Evolutionary conservation across 192 early-diverging fungal species (phyloP).

Genomic region (Coemansia sp.): DNA sequence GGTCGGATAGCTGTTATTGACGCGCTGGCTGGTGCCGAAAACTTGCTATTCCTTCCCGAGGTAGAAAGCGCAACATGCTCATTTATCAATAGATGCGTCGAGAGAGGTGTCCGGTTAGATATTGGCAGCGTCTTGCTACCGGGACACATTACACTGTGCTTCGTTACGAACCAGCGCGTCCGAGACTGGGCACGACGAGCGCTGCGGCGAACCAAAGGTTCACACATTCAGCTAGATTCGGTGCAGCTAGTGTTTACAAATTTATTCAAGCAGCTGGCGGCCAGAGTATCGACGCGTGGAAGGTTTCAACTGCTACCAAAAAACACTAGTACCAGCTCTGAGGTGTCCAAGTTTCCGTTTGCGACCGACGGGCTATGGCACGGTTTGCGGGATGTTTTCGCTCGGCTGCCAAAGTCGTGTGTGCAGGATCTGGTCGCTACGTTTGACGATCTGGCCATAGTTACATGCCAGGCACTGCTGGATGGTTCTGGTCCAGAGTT

Average conservation of each 20-base stretch:
- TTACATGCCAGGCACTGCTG: conserved; percentile 22
- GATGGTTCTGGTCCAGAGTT: conserved; percentile 23
- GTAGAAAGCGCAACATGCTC: conserved; percentile 13
- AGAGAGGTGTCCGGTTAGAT: conserved; percentile 15
- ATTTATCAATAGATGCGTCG: conserved; percentile 16
- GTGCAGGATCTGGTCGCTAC: conserved; percentile 20
- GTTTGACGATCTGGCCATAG: conserved; percentile 20
- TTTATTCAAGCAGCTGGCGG: conserved; percentile 16
- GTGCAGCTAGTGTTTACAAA: conserved; percentile 15
- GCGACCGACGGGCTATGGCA: conserved; percentile 29
- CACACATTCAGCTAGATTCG: background rate
- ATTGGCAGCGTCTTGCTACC: conserved; percentile 30
- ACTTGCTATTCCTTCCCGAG: conserved; percentile 17
- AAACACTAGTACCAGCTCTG: background rate
- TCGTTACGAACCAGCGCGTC: conserved; percentile 15
- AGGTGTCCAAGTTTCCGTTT: conserved; percentile 24
- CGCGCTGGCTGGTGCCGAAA: conserved; percentile 18
- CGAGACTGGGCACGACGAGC: conserved; percentile 33
- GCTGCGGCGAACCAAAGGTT: conserved; percentile 26
- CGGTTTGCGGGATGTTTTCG: conserved; percentile 27
- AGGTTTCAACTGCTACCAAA: conserved; percentile 4
- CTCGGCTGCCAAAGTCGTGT: conserved; percentile 17
- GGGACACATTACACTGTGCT: conserved; percentile 27
- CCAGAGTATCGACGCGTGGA: background rate
- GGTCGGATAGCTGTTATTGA: conserved; percentile 18